A percentile compares a stretch with the other conserved stretches of the same genome.
Conservation (phyloP, 2,329 filamentous ascomycete genomes). For the Penicillium sp. region DNA sequence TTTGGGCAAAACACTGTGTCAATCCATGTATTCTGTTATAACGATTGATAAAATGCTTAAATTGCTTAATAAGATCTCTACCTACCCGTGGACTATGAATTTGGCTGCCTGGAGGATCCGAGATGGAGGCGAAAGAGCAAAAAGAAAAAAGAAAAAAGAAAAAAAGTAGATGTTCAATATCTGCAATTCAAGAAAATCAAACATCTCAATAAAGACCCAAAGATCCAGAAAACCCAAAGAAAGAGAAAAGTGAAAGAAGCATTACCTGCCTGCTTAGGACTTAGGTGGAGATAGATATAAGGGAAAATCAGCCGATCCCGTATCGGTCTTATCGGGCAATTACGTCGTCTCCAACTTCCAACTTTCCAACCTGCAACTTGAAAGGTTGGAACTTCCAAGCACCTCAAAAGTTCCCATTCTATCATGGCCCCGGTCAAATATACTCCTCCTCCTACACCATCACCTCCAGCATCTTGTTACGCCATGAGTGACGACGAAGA, state of each 20-base stretch:
- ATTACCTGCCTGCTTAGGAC: background rate
- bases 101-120: constrained; percentile 6
- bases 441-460: constrained; percentile 52
- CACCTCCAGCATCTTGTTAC: constrained; percentile 85
- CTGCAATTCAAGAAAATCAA: background rate
- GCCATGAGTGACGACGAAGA: constrained; percentile 96
- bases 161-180: background rate
- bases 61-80: no score
- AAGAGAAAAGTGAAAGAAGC: background rate
- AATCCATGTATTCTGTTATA: no score
- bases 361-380: background rate
- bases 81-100: background rate
- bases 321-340: constrained; percentile 8
- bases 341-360: constrained; percentile 4
- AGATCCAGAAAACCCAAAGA: background rate
- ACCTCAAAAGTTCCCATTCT: background rate
- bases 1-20: no score
- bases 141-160: background rate
- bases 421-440: constrained; percentile 37
- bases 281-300: background rate
- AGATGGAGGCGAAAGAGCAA: background rate
- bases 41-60: no score
- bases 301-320: background rate
- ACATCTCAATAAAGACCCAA: no score
- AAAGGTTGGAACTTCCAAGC: background rate